These are phyloP conservation scores for Geranium incanum DNA, from an alignment of 441 rosid species.

Conservation along the genomic window DNA sequence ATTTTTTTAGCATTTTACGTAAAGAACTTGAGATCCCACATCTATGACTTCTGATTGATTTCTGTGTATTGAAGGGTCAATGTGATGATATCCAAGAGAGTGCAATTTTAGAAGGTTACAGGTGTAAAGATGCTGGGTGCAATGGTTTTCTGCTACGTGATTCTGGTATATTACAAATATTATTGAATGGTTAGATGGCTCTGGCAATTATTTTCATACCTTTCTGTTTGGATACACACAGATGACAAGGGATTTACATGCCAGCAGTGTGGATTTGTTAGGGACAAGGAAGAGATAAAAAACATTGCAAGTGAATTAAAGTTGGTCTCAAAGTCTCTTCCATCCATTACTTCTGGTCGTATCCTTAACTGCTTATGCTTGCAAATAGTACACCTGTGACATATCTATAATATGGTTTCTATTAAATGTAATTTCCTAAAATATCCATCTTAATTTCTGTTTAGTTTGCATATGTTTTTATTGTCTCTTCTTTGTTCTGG, in stretches of 20 bases:
- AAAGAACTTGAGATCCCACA: background rate
- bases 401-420: background rate
- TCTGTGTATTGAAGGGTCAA: conserved; percentile 45
- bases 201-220: background rate
- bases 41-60: conserved; percentile 12
- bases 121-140: conserved; percentile 59
- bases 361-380: conserved; percentile 25
- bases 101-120: conserved; percentile 87
- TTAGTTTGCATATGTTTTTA: background rate
- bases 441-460: background rate
- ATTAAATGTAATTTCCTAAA: background rate
- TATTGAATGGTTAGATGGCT: conserved; percentile 15
- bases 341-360: conserved; percentile 39
- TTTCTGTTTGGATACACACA: conserved; percentile 33
- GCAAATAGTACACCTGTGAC: background rate
- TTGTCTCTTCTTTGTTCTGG: conserved; percentile 5
- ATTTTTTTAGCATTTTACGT: conserved; percentile 11
- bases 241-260: conserved; percentile 71
- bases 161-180: conserved; percentile 40
- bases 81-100: conserved; percentile 67
- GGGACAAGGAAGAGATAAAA: conserved; percentile 65
- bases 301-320: conserved; percentile 43
- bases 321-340: conserved; percentile 33
- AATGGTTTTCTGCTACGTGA: conserved; percentile 74
- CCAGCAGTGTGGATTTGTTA: conserved; percentile 59